Conservation (phyloP, 257 asterid species). For the Solanum stenotomum region DNA sequence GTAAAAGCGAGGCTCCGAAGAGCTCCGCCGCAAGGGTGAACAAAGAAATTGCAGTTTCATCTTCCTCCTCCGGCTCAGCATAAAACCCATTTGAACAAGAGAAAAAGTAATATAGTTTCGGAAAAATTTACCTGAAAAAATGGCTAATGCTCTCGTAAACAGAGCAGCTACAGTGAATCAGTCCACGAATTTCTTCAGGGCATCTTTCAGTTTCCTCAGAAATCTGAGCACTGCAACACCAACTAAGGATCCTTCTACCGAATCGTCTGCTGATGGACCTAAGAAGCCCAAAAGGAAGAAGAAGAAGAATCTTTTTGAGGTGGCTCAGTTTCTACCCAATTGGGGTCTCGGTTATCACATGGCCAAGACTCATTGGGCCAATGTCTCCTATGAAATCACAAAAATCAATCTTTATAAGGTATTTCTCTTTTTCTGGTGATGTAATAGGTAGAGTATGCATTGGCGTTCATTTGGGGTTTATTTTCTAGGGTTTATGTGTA, state of each 20-base stretch:
- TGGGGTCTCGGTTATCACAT: constrained; percentile 95
- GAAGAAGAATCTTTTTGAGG: constrained; percentile 93
- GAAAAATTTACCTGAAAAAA: constrained; percentile 15
- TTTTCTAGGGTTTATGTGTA: background rate
- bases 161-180: constrained; percentile 30
- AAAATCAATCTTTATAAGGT: constrained; percentile 95
- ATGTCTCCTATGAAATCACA: constrained; percentile 73
- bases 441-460: background rate
- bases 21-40: background rate
- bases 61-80: background rate
- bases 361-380: constrained; percentile 88
- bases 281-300: constrained; percentile 55
- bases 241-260: constrained; percentile 9
- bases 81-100: background rate
- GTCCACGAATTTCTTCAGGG: constrained; percentile 26
- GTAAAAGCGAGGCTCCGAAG: background rate
- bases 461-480: background rate
- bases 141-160: constrained; percentile 48
- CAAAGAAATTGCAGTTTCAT: background rate
- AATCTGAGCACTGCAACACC: constrained; percentile 31
- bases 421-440: background rate
- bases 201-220: constrained; percentile 38
- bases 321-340: constrained; percentile 83
- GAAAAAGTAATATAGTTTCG: background rate
- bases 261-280: constrained; percentile 13